These are phyloP conservation scores for Verbena officinalis DNA, from an alignment of 257 asterid species.

Conservation along the genomic window DNA sequence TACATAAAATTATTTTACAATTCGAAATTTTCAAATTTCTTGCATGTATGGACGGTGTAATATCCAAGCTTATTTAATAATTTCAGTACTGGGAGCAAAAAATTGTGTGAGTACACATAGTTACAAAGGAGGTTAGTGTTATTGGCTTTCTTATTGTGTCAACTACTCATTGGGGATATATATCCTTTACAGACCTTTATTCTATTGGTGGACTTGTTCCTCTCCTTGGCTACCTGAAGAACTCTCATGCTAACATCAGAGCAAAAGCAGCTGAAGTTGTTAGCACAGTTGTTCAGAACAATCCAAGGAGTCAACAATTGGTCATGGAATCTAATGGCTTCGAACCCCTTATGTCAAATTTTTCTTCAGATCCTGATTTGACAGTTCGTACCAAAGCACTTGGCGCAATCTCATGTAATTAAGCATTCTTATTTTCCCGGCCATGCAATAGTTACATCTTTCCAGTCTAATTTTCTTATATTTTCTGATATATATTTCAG, in stretches of 20 bases:
- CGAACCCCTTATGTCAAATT: constrained; percentile 68
- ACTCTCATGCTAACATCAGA: constrained; percentile 75
- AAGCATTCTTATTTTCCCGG: too few relatives aligned
- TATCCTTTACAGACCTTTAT: constrained; percentile 61
- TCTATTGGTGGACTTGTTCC: constrained; percentile 90
- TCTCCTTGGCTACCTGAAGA: constrained; percentile 69
- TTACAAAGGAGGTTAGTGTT: too few relatives aligned
- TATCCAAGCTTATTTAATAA: too few relatives aligned
- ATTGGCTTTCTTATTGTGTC: too few relatives aligned
- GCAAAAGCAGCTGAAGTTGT: constrained; percentile 97
- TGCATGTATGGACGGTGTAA: too few relatives aligned
- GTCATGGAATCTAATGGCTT: constrained; percentile 91
- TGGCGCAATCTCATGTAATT: constrained; percentile 32
- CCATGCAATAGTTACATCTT: constrained; percentile 43
- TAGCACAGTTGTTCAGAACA: constrained; percentile 89
- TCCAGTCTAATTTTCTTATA: background rate
- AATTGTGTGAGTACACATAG: too few relatives aligned
- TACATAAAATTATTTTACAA: too few relatives aligned
- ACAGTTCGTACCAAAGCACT: constrained; percentile 79
- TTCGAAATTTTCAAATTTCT: too few relatives aligned
- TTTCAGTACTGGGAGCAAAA: too few relatives aligned
- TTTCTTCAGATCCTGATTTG: constrained; percentile 78
- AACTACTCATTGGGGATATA: constrained; percentile 12
- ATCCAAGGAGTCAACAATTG: constrained; percentile 80
- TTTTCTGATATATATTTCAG: constrained; percentile 36